Conservation (phyloP, 805 yeast species). For the Spencermartinsiella europaea region DNA sequence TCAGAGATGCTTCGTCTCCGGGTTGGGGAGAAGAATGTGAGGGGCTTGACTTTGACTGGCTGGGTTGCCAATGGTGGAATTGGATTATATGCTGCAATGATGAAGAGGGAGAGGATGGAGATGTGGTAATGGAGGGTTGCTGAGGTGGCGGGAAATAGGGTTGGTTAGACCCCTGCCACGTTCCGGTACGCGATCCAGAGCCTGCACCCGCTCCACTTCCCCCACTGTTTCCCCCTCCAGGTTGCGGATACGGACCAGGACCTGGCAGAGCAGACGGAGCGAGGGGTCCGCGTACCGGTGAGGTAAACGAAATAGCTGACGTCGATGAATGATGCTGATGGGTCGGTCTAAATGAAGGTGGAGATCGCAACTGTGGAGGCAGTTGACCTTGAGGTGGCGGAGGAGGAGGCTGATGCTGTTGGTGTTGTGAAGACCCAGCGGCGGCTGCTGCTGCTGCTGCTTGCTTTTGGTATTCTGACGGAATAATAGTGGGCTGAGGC, state of each 20-base stretch:
- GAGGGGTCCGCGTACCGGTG: slow-evolving; percentile 9
- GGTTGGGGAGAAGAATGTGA: slow-evolving; percentile 10
- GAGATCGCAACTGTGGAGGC: slow-evolving; percentile 7
- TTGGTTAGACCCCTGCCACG: slow-evolving; percentile 8
- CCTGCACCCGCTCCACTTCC: background rate
- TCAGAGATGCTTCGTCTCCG: slow-evolving; percentile 7
- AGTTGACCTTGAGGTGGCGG: slow-evolving; percentile 14
- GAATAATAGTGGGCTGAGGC: slow-evolving; percentile 16
- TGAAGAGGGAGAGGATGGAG: slow-evolving; percentile 22
- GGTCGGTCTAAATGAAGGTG: slow-evolving; percentile 17
- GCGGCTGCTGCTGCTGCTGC: slow-evolving; percentile 4
- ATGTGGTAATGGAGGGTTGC: slow-evolving; percentile 18
- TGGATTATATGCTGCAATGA: slow-evolving; percentile 47
- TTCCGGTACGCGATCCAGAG: slow-evolving; percentile 2
- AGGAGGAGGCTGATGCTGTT: slow-evolving; percentile 8
- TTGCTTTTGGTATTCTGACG: slow-evolving; percentile 13
- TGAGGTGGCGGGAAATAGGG: slow-evolving; percentile 20
- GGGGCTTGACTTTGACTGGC: slow-evolving; percentile 14
- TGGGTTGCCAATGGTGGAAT: slow-evolving; percentile 55
- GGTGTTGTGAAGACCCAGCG: slow-evolving; percentile 4
- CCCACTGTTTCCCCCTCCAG: no score
- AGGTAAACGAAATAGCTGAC: slow-evolving; percentile 19
- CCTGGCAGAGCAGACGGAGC: slow-evolving; percentile 2
- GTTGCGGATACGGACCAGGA: background rate
- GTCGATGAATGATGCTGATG: slow-evolving; percentile 22